A percentile compares a stretch with the other conserved stretches of the same genome.
These are phyloP conservation scores for Wickerhamiella azyma DNA, from an alignment of 805 yeast species.

Conservation along the genomic window DNA sequence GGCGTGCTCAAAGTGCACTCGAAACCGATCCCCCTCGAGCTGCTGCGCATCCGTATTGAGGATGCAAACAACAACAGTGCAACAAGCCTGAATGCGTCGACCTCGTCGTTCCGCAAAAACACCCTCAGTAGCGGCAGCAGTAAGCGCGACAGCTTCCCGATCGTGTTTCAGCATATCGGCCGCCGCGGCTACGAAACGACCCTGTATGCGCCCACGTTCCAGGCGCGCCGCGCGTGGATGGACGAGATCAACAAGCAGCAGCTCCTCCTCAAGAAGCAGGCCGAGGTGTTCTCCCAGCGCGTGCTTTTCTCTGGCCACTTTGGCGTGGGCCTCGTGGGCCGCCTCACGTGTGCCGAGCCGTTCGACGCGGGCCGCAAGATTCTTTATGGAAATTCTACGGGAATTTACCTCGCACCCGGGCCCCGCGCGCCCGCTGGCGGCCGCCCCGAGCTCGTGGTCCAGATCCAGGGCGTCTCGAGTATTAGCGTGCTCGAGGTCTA, in stretches of 20 bases:
- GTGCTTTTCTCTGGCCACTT: conserved; percentile 66
- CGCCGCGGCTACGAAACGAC: conserved; percentile 35
- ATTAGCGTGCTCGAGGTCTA: conserved; percentile 86
- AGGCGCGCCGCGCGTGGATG: conserved; percentile 62
- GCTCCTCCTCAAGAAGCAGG: conserved; percentile 48
- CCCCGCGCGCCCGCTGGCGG: conserved; percentile 16
- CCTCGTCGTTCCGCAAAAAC: conserved; percentile 38
- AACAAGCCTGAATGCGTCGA: conserved; percentile 27
- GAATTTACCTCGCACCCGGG: conserved; percentile 48
- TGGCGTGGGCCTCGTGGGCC: conserved; percentile 41
- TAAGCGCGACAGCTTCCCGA: conserved; percentile 27
- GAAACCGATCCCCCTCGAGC: conserved; percentile 70
- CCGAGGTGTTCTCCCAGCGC: conserved; percentile 67
- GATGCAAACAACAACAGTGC: background rate
- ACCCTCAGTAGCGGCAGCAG: conserved; percentile 14
- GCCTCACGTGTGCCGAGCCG: conserved; percentile 83
- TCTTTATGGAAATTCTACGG: conserved; percentile 82
- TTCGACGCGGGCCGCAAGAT: conserved; percentile 88
- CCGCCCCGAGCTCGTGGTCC: conserved; percentile 56
- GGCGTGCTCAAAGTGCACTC: conserved; percentile 87
- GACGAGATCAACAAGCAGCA: conserved; percentile 76
- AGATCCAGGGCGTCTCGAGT: conserved; percentile 69
- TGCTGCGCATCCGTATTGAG: conserved; percentile 37
- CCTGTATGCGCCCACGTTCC: conserved; percentile 29
- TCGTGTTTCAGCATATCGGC: conserved; percentile 38